These are phyloP conservation scores for Xerocomellus amylosporus DNA, from an alignment of 768 basidiomycete species.

Conservation along the genomic window DNA sequence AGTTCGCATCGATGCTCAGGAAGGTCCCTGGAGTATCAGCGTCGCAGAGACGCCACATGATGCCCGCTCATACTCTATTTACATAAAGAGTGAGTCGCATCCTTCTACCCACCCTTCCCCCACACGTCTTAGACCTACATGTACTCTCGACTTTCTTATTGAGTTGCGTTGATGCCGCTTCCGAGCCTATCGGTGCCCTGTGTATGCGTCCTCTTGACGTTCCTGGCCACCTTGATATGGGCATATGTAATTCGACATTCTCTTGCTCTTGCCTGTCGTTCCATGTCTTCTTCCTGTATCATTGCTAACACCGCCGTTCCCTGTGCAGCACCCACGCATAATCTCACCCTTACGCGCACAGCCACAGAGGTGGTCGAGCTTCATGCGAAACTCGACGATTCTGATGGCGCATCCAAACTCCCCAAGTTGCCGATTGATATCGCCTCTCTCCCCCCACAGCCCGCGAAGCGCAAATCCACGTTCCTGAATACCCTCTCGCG, in stretches of 20 bases:
- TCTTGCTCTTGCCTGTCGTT: slow-evolving; percentile 16
- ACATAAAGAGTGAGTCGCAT: slow-evolving; percentile 78
- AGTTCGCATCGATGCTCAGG: slow-evolving; percentile 67
- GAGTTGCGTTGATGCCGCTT: slow-evolving; percentile 21
- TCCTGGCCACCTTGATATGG: slow-evolving; percentile 14
- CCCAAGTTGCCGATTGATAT: slow-evolving; percentile 63
- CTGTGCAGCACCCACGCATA: slow-evolving; percentile 77
- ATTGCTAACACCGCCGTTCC: slow-evolving; percentile 31
- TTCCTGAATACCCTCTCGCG: slow-evolving; percentile 86
- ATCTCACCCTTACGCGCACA: slow-evolving; percentile 80
- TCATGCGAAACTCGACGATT: slow-evolving; percentile 74
- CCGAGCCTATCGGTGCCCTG: slow-evolving; percentile 28
- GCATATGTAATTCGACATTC: slow-evolving; percentile 13
- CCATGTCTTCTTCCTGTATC: slow-evolving; percentile 13
- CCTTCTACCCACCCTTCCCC: slow-evolving; percentile 24
- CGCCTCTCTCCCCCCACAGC: slow-evolving; percentile 46
- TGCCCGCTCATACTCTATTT: slow-evolving; percentile 66
- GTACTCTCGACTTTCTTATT: slow-evolving; percentile 19
- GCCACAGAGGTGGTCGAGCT: slow-evolving; percentile 76
- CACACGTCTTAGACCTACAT: slow-evolving; percentile 16
- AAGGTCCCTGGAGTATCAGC: slow-evolving; percentile 84
- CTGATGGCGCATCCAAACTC: slow-evolving; percentile 52
- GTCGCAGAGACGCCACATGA: slow-evolving; percentile 84
- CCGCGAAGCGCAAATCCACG: slow-evolving; percentile 72
- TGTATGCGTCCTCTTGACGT: slow-evolving; percentile 14